These are phyloP conservation scores for Entomortierella beljakovae DNA, from an alignment of 192 early-diverging fungal species.

Conservation along the genomic window DNA sequence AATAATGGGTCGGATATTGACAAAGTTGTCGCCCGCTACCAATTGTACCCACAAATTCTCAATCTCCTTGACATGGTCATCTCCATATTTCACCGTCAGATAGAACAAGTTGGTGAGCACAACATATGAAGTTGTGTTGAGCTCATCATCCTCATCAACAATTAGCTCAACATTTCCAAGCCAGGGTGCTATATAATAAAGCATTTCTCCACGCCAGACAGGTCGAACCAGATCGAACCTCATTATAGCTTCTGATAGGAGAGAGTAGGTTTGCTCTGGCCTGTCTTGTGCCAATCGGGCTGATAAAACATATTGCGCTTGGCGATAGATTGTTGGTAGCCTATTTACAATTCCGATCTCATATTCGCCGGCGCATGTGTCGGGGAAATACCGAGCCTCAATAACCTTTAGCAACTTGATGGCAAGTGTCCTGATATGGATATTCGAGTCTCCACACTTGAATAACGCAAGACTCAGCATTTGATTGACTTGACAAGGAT, in stretches of 20 bases:
- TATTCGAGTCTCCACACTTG: constrained; percentile 79
- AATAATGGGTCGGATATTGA: constrained; percentile 71
- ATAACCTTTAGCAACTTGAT: constrained; percentile 77
- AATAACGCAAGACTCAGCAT: constrained; percentile 79
- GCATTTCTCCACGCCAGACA: constrained; percentile 73
- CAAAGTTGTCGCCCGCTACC: constrained; percentile 66
- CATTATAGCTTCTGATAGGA: constrained; percentile 82
- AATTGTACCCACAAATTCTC: constrained; percentile 84
- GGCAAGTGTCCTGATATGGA: constrained; percentile 76
- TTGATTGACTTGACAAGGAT: constrained; percentile 71
- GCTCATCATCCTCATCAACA: constrained; percentile 55
- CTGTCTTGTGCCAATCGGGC: constrained; percentile 71
- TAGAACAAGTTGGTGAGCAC: constrained; percentile 85
- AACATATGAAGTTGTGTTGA: constrained; percentile 62
- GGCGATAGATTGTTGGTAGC: constrained; percentile 83
- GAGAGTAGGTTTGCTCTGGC: constrained; percentile 71
- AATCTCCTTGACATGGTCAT: constrained; percentile 80
- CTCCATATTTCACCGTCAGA: constrained; percentile 84
- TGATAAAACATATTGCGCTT: constrained; percentile 78
- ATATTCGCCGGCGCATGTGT: constrained; percentile 70
- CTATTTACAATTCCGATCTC: constrained; percentile 77
- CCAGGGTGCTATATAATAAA: constrained; percentile 85
- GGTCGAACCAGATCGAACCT: constrained; percentile 72
- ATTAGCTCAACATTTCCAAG: constrained; percentile 79
- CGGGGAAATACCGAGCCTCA: constrained; percentile 71